These are phyloP conservation scores for Pseudocercospora musae DNA, from an alignment of 2,329 filamentous ascomycete genomes.

Conservation along the genomic window DNA sequence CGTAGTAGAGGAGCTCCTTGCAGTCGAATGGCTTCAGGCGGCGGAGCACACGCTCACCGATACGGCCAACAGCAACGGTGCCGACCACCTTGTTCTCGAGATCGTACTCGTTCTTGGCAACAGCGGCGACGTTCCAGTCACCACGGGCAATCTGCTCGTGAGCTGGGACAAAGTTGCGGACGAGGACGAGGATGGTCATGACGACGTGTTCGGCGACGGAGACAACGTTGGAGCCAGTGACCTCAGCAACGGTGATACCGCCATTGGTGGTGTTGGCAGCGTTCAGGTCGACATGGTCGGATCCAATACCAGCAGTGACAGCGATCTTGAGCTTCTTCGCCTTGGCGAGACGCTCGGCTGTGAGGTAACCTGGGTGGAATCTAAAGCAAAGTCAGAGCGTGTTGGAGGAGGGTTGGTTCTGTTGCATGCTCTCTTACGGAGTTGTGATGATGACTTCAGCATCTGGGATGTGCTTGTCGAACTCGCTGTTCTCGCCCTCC, in stretches of 20 bases:
- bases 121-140: constrained; percentile 92
- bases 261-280: constrained; percentile 98
- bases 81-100: constrained; percentile 97
- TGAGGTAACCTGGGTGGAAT: constrained; percentile 98
- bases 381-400: constrained; percentile 44
- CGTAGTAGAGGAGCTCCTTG: constrained; percentile 99
- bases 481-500: constrained; percentile 86
- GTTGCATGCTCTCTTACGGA: constrained; percentile 57
- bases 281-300: constrained; percentile 95
- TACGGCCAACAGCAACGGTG: constrained; percentile 94
- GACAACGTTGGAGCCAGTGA: constrained; percentile 97
- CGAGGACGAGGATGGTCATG: constrained; percentile 95
- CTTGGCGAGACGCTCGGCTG: constrained; percentile 90
- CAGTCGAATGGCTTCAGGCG: constrained; percentile 97
- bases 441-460: constrained; percentile 99
- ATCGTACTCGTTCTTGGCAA: constrained; percentile 98
- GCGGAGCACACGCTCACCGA: constrained; percentile 95
- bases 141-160: constrained; percentile 88
- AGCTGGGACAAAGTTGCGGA: constrained; percentile 97
- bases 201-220: constrained; percentile 98
- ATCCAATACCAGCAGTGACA: constrained; percentile 95
- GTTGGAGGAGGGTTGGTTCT: neutral
- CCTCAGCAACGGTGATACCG: constrained; percentile 93
- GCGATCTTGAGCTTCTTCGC: constrained; percentile 99
- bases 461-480: constrained; percentile 93